Conservation (phyloP, 768 basidiomycete species). For the Naganishia kalamii region DNA sequence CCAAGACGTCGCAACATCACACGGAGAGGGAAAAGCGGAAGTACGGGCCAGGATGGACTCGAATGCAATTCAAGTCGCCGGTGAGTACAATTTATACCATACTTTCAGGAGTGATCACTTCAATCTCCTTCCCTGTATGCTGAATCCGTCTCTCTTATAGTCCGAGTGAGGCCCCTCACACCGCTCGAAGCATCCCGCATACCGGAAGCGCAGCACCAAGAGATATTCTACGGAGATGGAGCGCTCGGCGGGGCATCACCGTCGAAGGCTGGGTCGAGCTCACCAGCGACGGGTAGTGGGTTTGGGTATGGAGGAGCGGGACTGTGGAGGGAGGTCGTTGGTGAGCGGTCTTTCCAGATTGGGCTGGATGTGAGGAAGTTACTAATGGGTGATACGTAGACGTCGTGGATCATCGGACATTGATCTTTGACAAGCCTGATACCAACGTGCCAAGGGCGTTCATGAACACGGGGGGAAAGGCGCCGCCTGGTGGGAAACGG, state of each 20-base stretch:
- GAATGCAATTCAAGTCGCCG: conserved; percentile 43
- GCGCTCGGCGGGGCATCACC: conserved; percentile 55
- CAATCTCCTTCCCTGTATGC: background rate
- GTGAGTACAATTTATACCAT: conserved; percentile 24
- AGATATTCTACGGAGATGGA: conserved; percentile 73
- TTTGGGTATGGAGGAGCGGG: conserved; percentile 21
- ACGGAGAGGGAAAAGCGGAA: background rate
- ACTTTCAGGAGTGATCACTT: background rate
- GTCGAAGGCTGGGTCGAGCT: conserved; percentile 6
- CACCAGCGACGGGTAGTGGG: background rate
- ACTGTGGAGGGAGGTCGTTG: conserved; percentile 41
- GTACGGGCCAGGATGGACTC: conserved; percentile 27
- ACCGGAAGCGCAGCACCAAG: conserved; percentile 59
- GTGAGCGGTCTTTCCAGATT: conserved; percentile 24
- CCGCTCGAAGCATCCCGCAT: conserved; percentile 77
- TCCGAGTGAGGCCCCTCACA: conserved; percentile 84
- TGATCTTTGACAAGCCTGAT: conserved; percentile 94
- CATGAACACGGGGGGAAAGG: conserved; percentile 69
- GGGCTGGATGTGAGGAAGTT: conserved; percentile 23
- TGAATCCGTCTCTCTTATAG: conserved; percentile 48
- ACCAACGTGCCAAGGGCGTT: conserved; percentile 73
- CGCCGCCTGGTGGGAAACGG: conserved; percentile 66
- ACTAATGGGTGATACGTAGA: conserved; percentile 65
- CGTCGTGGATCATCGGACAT: conserved; percentile 85
- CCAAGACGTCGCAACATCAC: background rate